These are phyloP conservation scores for Penicillium verrucosum DNA, from an alignment of 2,329 filamentous ascomycete genomes.

Conservation along the genomic window DNA sequence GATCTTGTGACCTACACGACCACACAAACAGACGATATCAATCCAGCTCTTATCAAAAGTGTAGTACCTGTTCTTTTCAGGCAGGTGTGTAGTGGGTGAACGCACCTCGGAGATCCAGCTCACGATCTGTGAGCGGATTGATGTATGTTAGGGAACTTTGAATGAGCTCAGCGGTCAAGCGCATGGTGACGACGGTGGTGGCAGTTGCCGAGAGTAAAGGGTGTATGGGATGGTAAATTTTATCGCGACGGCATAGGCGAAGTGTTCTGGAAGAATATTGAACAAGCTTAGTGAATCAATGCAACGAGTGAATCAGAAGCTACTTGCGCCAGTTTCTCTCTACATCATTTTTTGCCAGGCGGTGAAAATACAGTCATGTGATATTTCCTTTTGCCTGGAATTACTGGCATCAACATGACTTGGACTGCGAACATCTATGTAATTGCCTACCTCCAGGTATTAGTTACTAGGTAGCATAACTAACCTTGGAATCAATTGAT, in stretches of 20 bases:
- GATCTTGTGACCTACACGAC: constrained; percentile 87
- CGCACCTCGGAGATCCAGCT: constrained; percentile 99
- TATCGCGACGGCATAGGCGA: constrained; percentile 20
- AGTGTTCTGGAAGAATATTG: neutral
- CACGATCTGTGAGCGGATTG: constrained; percentile 97
- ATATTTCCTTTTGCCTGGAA: neutral
- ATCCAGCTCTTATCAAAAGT: constrained; percentile 69
- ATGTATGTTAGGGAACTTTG: constrained; percentile 94
- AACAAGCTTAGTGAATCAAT: constrained; percentile 4
- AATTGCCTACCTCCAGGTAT: neutral
- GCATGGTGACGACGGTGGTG: constrained; percentile 64
- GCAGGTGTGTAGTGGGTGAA: constrained; percentile 33
- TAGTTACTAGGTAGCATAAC: neutral
- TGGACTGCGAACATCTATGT: neutral
- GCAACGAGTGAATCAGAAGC: constrained; percentile 11
- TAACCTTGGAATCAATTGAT: neutral
- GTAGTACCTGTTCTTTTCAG: constrained; percentile 85
- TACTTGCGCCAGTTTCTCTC: constrained; percentile 21
- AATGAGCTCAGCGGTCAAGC: constrained; percentile 93
- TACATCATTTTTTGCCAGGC: constrained; percentile 27
- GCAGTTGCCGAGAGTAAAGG: constrained; percentile 1
- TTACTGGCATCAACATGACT: neutral
- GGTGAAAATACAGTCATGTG: constrained; percentile 5
- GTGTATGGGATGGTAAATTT: neutral
- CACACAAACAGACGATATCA: constrained; percentile 66